Evolutionary conservation across 2,329 filamentous ascomycete species (phyloP).

Genomic region (Cladosporium halotolerans): DNA sequence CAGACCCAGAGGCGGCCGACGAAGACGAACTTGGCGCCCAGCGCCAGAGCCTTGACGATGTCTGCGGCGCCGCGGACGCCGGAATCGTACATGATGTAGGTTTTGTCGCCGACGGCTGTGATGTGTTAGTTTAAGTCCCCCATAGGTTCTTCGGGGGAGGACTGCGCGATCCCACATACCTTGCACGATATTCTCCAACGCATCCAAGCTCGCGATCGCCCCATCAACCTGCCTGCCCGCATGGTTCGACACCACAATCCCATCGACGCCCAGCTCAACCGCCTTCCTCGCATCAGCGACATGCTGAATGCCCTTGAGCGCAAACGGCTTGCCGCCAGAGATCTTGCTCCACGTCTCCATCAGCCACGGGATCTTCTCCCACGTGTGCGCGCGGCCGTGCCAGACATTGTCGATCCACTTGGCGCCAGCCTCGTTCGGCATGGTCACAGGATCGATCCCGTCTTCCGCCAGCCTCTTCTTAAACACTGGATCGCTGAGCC

Average conservation of each 20-base stretch:
- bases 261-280: constrained; percentile 56
- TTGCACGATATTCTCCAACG: constrained; percentile 52
- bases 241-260: constrained; percentile 65
- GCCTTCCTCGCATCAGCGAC: constrained; percentile 57
- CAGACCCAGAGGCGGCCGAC: constrained; percentile 57
- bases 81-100: constrained; percentile 54
- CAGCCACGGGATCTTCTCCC: constrained; percentile 62
- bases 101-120: constrained; percentile 43
- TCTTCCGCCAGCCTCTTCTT: constrained; percentile 45
- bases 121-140: too few species aligned
- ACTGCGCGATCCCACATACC: too few species aligned
- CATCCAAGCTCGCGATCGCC: constrained; percentile 53
- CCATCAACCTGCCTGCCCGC: constrained; percentile 62
- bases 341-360: constrained; percentile 52
- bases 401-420: constrained; percentile 61
- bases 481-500: constrained; percentile 55
- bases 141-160: too few species aligned
- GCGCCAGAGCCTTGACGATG: constrained; percentile 54
- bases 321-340: constrained; percentile 50
- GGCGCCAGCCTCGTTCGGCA: constrained; percentile 49
- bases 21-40: constrained; percentile 58
- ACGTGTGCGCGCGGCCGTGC: constrained; percentile 58
- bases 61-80: constrained; percentile 53
- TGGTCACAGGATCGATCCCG: constrained; percentile 48
- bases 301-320: constrained; percentile 64